Evolutionary conservation across 495 filamentous ascomycete genomes (phyloP).

Genomic region (Tuber brumale): DNA sequence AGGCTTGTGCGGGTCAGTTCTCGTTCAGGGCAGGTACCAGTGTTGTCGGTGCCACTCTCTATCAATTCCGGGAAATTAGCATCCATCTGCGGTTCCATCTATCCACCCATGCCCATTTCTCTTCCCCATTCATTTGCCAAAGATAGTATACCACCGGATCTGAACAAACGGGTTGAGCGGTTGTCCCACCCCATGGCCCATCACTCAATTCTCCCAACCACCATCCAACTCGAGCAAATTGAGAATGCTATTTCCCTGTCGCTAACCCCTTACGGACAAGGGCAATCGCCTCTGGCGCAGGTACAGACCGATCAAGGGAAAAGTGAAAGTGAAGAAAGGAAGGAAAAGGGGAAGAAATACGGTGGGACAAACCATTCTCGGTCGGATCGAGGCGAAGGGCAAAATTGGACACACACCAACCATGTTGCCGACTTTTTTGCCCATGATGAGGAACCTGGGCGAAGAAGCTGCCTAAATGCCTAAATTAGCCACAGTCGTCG

Average conservation of each 20-base stretch:
- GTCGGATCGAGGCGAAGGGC: neutral
- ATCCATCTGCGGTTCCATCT: neutral
- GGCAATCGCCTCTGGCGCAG: neutral
- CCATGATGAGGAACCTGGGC: neutral
- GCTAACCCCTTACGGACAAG: neutral
- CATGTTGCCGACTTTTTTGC: neutral
- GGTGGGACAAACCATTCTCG: neutral
- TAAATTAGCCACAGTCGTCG: neutral
- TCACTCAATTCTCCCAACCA: neutral
- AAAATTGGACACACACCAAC: neutral
- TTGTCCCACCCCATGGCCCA: neutral
- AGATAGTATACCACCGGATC: neutral
- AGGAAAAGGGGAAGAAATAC: neutral
- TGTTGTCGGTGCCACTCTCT: neutral
- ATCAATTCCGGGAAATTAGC: neutral
- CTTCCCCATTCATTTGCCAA: neutral
- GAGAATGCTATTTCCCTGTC: neutral
- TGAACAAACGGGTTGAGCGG: neutral
- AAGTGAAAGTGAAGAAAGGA: neutral
- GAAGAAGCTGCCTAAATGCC: neutral
- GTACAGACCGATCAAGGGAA: neutral
- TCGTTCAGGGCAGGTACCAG: neutral
- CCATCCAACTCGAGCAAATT: neutral
- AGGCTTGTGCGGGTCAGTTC: neutral
- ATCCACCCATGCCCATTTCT: neutral